Evolutionary conservation across 768 basidiomycete genomes (phyloP), one percentile per base, ranked within the genome.

Genomic region (Tylopilus sp.): DNA sequence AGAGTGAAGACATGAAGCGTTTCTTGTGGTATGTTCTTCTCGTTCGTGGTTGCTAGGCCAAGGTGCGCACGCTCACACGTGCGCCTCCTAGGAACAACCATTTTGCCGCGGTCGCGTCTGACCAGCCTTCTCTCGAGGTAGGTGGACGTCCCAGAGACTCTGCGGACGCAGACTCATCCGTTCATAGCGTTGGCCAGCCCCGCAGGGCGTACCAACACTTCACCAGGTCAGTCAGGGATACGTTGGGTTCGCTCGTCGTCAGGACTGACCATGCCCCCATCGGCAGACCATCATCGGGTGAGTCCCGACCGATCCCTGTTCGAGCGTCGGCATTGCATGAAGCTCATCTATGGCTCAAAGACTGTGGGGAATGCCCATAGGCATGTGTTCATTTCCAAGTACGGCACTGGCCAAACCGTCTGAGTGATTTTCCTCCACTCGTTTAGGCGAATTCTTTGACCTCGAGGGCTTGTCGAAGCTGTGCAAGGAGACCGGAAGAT

Each of bases 291-390:
- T 85, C 47, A 66, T 85, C 15, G 80, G 77, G 82, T 85, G 59
- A 61, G 80, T 68, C 30, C 4, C 26, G 36, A 12, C n/a, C 21
- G 11, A 15, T 12, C 28, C n/a, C 4, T 10, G 2, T 28, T 7
- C 21, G n/a, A 36, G 20, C 18, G 11, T 9, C 13, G 31, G 44
- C n/a, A 36, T 20, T 17, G 6, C 20, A 8, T 15, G 42, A 21
- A 53, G 15, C 36, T 26, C 13, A n/a, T 36, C 36, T 10, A 8
- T 8, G n/a, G n/a, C n/a, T n/a, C n/a, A 17, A 36, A 56, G 84
- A 6, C 67, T 85, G 13, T 86, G 83, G 79, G 85, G 85, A 4
- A 85, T 87, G 83, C 85, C 85, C 23, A 81, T 87, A 46, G 85
- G 84, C 79, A 51, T 40, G 72, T 40, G 44, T 40, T 40, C 17